phyloP scores from a whole-genome alignment of 805 yeast genomes.

The Yamadazyma endophytica region DNA sequence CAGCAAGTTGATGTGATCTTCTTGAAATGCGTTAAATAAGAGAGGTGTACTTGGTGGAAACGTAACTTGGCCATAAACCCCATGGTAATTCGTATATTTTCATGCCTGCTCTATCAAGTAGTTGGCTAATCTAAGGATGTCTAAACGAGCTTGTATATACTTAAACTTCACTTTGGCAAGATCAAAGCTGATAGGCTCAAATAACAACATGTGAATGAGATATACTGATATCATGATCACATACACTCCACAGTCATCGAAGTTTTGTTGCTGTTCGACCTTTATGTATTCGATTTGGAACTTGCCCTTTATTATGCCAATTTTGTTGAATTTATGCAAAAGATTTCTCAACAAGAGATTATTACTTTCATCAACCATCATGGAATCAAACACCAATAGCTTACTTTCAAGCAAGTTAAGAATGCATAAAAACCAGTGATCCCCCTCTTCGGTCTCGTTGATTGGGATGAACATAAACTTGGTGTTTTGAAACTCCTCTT shows the following conservation, averaged over 20 bases:
- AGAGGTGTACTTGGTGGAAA: too few relatives aligned
- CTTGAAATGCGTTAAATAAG: too few relatives aligned
- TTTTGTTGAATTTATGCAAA: conserved; percentile 18
- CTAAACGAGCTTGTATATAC: conserved; percentile 46
- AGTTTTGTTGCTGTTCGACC: conserved; percentile 61
- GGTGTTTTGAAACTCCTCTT: conserved; percentile 26
- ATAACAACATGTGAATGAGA: conserved; percentile 24
- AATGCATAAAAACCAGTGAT: conserved; percentile 71
- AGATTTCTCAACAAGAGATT: conserved; percentile 17
- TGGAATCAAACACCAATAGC: conserved; percentile 58
- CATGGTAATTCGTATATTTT: too few relatives aligned
- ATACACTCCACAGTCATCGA: conserved; percentile 62
- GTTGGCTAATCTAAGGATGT: conserved; percentile 25
- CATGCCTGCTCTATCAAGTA: conserved; percentile 3
- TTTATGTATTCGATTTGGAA: conserved; percentile 14
- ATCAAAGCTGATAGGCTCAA: conserved; percentile 31
- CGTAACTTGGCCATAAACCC: too few relatives aligned
- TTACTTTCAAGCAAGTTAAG: conserved; percentile 44
- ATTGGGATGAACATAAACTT: conserved; percentile 62
- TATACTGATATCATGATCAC: conserved; percentile 36
- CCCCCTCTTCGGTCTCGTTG: conserved; percentile 59
- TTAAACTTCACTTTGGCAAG: conserved; percentile 39
- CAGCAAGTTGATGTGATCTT: too few relatives aligned
- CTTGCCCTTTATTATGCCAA: conserved; percentile 17
- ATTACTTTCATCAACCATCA: conserved; percentile 31